phyloP scores from a whole-genome alignment of 305 asterid species.

The Andrographis paniculata region DNA sequence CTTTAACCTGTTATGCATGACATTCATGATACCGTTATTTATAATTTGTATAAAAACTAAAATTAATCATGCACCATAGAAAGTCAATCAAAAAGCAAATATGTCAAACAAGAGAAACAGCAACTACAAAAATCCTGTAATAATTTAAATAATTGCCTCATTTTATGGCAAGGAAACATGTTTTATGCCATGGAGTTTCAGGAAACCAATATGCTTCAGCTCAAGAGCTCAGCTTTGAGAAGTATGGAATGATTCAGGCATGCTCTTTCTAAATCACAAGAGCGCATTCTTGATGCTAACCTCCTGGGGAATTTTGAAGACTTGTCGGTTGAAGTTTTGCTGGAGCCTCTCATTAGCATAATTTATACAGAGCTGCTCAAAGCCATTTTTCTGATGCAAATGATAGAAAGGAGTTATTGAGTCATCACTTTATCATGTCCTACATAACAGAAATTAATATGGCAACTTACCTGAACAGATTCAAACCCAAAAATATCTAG shows the following conservation, averaged over 20 bases:
- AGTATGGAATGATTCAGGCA: not conserved
- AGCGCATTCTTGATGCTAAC: constrained; percentile 32
- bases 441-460: constrained; percentile 10
- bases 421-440: constrained; percentile 12
- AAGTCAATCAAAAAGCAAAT: not conserved
- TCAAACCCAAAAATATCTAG: constrained; percentile 92
- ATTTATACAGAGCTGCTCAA: constrained; percentile 91
- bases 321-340: constrained; percentile 88
- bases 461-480: constrained; percentile 59
- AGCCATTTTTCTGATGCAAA: constrained; percentile 65
- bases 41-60: not conserved
- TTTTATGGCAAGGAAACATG: too few species aligned
- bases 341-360: constrained; percentile 96
- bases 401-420: constrained; percentile 17
- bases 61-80: not conserved
- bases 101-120: not conserved
- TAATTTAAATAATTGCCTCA: too few species aligned
- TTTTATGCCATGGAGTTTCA: too few species aligned
- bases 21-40: not conserved
- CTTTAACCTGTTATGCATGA: too few species aligned
- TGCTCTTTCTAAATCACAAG: constrained; percentile 10
- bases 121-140: too few species aligned
- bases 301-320: constrained; percentile 90
- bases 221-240: not conserved
- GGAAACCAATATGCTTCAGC: too few species aligned